Base-by-base conservation (phyloP, 2,329 filamentous ascomycete genomes). In the Arthrobotrys megalospora region DNA sequence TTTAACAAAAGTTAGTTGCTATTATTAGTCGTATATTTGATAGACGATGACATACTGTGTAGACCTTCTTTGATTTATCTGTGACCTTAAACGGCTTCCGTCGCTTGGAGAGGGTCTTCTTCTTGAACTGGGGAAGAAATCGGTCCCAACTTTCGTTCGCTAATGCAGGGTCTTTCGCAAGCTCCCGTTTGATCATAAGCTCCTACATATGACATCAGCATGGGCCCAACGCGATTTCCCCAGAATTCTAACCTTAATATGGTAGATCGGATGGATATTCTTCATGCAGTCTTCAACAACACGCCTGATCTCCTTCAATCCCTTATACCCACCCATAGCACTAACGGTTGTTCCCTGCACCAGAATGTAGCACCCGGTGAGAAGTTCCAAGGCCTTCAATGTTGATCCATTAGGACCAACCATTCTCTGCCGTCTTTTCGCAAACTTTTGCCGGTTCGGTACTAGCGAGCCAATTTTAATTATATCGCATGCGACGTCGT, bases 81-180 rank as follows among this genome's bases (percentile, higher is more conserved):
- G 90, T 93, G 83, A 99, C 91, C 83, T 93, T 93, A 87, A 90
- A 89, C 0, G 96, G 96, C 82, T 91, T 90, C 81, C 90, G 89
- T 81, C 96, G 89, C 86, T 94, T 94, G 86, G 90, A 94, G 80
- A 98, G 88, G 70, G 91, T 95, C 83, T 93, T 91, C 87, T 93
- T 97, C 89, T 97, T 97, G 88, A 98, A 98, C 84, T 99, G 94
- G 63, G 96, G 96, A 64, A 99, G 87, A 87, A 98, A 99, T 16
- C 95, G 90, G 82, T 97, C 94, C 95, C 95, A 99, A 84, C 90
- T 96, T 86, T 98, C 94, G 81, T 92, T 90, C 64, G 90, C 92
- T 21, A 98, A 88, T 50, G 92, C 91, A 0, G 94, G 93, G 82
- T 97, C 93, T 85, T 97, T 97, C 73, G 92, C 93, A 19, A 97